phyloP scores from a whole-genome alignment of 2,329 filamentous ascomycete genomes.

The Exophiala calicioides region DNA sequence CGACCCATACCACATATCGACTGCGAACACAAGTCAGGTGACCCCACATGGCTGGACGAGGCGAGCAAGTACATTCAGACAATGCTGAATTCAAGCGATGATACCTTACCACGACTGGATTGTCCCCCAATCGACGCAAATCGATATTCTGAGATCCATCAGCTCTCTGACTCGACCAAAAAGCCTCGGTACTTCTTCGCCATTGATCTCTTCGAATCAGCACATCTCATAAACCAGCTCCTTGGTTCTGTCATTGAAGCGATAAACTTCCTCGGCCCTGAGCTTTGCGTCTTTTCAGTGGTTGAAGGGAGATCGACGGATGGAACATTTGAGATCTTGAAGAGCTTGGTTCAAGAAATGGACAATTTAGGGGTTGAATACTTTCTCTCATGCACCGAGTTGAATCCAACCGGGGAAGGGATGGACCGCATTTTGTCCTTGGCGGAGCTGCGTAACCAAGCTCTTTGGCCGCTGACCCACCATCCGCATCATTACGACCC shows the following conservation, averaged over 20 bases:
- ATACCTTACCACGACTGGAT: neutral
- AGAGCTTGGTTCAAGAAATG: conserved; percentile 44
- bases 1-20: conserved; percentile 1
- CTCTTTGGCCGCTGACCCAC: conserved; percentile 49
- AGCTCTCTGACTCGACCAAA: neutral
- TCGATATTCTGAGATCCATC: conserved; percentile 10
- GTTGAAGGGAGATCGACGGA: conserved; percentile 59
- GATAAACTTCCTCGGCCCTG: conserved; percentile 53
- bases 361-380: conserved; percentile 34
- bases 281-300: conserved; percentile 56
- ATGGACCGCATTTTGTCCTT: conserved; percentile 51
- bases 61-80: conserved; percentile 2
- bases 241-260: conserved; percentile 55
- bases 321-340: conserved; percentile 55
- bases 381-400: conserved; percentile 38
- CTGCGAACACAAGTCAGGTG: neutral
- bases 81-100: conserved; percentile 3
- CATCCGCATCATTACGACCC: conserved; percentile 31
- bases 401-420: conserved; percentile 43
- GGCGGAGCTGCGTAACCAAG: conserved; percentile 55
- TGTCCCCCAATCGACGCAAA: conserved; percentile 9
- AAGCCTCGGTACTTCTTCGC: conserved; percentile 52
- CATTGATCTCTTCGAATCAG: conserved; percentile 52
- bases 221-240: conserved; percentile 51
- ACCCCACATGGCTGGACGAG: neutral